These are phyloP conservation scores for Achaetomiella virescens DNA, from an alignment of 495 filamentous ascomycete species.

Conservation along the genomic window DNA sequence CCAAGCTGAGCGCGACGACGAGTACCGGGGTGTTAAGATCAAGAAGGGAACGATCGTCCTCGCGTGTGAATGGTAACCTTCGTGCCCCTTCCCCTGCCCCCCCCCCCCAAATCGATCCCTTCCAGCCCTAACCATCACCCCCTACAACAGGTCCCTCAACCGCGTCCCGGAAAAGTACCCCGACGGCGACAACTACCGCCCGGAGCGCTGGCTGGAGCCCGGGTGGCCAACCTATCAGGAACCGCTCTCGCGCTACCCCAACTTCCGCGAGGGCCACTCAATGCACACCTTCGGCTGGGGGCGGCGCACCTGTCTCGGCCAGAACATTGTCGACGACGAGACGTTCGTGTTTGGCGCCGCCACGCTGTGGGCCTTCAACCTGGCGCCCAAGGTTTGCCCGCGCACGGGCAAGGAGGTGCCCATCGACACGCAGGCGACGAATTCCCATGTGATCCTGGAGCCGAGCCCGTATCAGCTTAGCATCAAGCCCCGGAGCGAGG, in stretches of 20 bases:
- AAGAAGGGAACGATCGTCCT: slow-evolving; percentile 47
- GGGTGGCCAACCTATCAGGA: slow-evolving; percentile 50
- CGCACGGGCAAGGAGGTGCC: slow-evolving; percentile 36
- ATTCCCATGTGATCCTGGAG: slow-evolving; percentile 44
- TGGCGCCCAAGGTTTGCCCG: slow-evolving; percentile 34
- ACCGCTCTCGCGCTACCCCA: slow-evolving; percentile 45
- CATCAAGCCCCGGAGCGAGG: slow-evolving; percentile 32
- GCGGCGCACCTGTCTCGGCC: slow-evolving; percentile 55
- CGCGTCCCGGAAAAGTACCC: slow-evolving; percentile 43
- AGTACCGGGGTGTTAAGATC: slow-evolving; percentile 45
- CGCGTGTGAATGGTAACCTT: slow-evolving; percentile 53
- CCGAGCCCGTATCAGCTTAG: slow-evolving; percentile 37
- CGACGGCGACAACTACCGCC: slow-evolving; percentile 49
- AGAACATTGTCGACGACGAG: slow-evolving; percentile 56
- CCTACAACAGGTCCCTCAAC: slow-evolving; percentile 41
- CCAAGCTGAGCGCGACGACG: slow-evolving; percentile 45
- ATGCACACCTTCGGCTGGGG: slow-evolving; percentile 59
- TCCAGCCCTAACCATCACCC: neutral
- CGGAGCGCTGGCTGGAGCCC: slow-evolving; percentile 48
- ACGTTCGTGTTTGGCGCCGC: slow-evolving; percentile 46
- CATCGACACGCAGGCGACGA: slow-evolving; percentile 46
- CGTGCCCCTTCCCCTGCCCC: neutral
- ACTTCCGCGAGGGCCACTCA: slow-evolving; percentile 43
- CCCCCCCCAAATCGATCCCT: neutral
- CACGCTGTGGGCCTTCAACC: slow-evolving; percentile 46